Conservation (phyloP, 306 rosid species). For the Biancaea sappan region DNA sequence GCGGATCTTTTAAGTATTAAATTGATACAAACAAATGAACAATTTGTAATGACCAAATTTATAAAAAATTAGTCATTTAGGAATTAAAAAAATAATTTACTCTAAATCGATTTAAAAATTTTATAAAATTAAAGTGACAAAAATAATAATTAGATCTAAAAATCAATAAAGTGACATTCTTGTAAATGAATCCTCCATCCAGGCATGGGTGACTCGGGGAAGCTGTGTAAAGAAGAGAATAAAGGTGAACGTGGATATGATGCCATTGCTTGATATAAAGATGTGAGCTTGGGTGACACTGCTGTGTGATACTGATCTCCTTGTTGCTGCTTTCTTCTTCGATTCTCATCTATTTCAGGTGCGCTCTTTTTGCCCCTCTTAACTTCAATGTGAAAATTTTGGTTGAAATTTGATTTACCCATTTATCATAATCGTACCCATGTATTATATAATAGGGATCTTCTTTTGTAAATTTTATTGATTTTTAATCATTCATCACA, state of each 20-base stretch:
- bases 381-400: neutral
- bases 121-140: too few relatives aligned
- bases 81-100: too few relatives aligned
- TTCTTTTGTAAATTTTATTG: neutral
- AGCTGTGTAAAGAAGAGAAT: neutral
- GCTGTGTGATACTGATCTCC: neutral
- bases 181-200: neutral
- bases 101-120: too few relatives aligned
- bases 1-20: too few relatives aligned
- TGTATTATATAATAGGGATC: too few relatives aligned
- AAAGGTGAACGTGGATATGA: neutral
- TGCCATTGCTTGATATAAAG: neutral
- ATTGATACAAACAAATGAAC: too few relatives aligned
- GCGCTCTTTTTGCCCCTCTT: neutral
- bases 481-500: too few relatives aligned
- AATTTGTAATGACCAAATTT: too few relatives aligned
- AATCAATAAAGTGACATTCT: neutral
- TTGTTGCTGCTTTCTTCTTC: neutral
- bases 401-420: neutral
- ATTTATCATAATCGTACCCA: too few relatives aligned
- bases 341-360: neutral
- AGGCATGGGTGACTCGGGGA: neutral
- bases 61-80: too few relatives aligned
- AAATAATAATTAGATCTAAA: too few relatives aligned
- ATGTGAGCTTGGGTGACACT: neutral